Percentiles rank a stretch among this genome's conserved stretches.
These are phyloP conservation scores for Leishmania major DNA, from an alignment of 208 protist species.

Conservation along the genomic window DNA sequence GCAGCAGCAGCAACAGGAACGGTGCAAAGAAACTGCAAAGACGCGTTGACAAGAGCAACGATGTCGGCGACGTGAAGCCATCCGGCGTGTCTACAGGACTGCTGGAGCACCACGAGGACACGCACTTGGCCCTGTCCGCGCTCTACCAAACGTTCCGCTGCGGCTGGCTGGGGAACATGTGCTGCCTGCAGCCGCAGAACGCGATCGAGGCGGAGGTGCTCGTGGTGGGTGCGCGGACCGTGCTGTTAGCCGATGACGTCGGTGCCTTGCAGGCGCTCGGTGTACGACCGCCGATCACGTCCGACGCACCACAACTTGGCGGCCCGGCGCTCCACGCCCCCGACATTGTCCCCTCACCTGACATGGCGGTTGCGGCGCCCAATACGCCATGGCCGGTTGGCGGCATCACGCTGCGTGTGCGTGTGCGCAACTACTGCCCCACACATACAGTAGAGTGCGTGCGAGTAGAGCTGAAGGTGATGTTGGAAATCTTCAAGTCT, in stretches of 20 bases:
- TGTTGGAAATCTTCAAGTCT: slow-evolving; percentile 60
- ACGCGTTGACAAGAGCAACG: neutral
- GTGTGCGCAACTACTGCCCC: slow-evolving; percentile 49
- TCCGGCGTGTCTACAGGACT: slow-evolving; percentile 14
- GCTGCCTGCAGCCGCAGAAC: slow-evolving; percentile 42
- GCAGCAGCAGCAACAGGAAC: neutral
- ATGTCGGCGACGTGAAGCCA: neutral
- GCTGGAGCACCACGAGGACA: slow-evolving; percentile 14
- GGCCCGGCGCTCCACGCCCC: slow-evolving; percentile 7
- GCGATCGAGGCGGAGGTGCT: slow-evolving; percentile 64
- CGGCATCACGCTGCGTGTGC: slow-evolving; percentile 45
- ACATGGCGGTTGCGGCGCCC: slow-evolving; percentile 15
- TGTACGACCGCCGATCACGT: slow-evolving; percentile 9
- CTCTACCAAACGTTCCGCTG: slow-evolving; percentile 58
- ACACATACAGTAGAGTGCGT: slow-evolving; percentile 34
- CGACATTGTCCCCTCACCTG: neutral
- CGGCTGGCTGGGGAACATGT: slow-evolving; percentile 50
- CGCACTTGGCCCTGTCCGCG: slow-evolving; percentile 40
- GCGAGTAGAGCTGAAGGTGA: slow-evolving; percentile 57
- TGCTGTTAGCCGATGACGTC: slow-evolving; percentile 39
- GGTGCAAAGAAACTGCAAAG: neutral
- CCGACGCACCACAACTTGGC: slow-evolving; percentile 9
- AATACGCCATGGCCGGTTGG: slow-evolving; percentile 50
- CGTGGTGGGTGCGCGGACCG: slow-evolving; percentile 44
- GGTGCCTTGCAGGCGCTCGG: slow-evolving; percentile 33